A percentile compares a stretch with the other conserved stretches of the same genome.
Evolutionary conservation across 805 yeast species (phyloP).

Genomic region (Saccharomycopsis sp.): DNA sequence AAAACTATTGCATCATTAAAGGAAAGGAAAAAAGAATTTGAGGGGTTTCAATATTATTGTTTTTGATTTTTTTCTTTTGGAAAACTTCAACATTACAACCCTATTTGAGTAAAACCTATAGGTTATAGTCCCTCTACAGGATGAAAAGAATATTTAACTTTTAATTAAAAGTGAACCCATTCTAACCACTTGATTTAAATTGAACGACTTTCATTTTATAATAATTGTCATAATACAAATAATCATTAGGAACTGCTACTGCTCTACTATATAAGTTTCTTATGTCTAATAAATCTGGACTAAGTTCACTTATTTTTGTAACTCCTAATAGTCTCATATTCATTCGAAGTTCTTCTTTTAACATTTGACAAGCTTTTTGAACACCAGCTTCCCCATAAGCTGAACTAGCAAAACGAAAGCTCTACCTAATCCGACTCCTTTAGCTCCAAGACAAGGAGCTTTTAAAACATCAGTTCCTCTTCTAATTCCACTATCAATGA

Average conservation of each 20-base stretch:
- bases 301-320: conserved; percentile 8
- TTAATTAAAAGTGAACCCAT: too few species aligned
- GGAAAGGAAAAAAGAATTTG: too few species aligned
- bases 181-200: too few species aligned
- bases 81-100: not conserved
- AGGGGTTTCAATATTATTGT: too few species aligned
- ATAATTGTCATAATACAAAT: not conserved
- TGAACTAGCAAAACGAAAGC: conserved; percentile 71
- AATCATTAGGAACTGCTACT: not conserved
- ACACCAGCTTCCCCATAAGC: conserved; percentile 65
- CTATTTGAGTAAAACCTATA: too few species aligned
- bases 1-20: too few species aligned
- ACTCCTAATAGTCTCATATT: not conserved
- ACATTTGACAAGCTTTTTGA: not conserved
- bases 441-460: conserved; percentile 69
- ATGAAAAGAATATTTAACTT: too few species aligned
- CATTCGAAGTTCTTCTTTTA: not conserved
- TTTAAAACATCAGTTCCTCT: conserved; percentile 68
- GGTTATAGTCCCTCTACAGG: too few species aligned
- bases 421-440: conserved; percentile 65
- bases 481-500: conserved; percentile 67
- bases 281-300: conserved; percentile 30
- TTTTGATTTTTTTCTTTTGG: not conserved
- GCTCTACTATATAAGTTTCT: conserved; percentile 18
- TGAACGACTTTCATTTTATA: not conserved